Base-by-base conservation (phyloP, 441 rosid genomes). In the Bocquillonia castaneifolia region DNA sequence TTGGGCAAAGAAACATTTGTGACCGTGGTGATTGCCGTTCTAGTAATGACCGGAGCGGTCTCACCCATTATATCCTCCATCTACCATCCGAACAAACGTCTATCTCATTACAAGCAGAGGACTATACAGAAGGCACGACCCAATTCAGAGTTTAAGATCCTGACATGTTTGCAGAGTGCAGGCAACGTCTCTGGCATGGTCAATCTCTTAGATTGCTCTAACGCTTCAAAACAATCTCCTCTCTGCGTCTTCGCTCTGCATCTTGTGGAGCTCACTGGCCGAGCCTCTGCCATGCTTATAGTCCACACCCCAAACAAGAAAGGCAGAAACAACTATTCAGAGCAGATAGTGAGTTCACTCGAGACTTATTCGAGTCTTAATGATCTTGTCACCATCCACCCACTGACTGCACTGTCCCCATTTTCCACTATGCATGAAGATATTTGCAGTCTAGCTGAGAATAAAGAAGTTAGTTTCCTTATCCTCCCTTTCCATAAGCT, bases 401-500 rank as follows among this genome's bases (percentile, higher is more conserved):
- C 63, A 3, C 39, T 81, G 26, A 83, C 82, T 0, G 65, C 77
- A 13, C 3, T 79, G 22, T 79, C 84, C 3, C 81, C 79, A 0
- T 73, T 77, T 52, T 40, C 72, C 0, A 71, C 80, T 17, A 87
- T 87, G 88, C 81, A 75, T 37, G 83, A 83, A 48, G 92, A 83
- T 51, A 66, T 83, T 10, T 82, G 88, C 71, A 59, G 69, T 50
- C 66, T 82, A 9, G 88, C 88, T 6, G 85, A 85, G 74, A 80
- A 74, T 47, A 83, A 82, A 69, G 67, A 67, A 14, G 71, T 69
- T 22, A 37, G 78, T n/a, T 54, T 87, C 56, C 54, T 82, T 54
- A 64, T 87, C 47, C 53, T 85, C 40, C 89, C 92, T 2, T 79
- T 80, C 66, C 86, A 80, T 59, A 78, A 67, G 60, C 73, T 63